Base-by-base conservation (phyloP, 108 stramenopile species). In the Cyclotella atomus region DNA sequence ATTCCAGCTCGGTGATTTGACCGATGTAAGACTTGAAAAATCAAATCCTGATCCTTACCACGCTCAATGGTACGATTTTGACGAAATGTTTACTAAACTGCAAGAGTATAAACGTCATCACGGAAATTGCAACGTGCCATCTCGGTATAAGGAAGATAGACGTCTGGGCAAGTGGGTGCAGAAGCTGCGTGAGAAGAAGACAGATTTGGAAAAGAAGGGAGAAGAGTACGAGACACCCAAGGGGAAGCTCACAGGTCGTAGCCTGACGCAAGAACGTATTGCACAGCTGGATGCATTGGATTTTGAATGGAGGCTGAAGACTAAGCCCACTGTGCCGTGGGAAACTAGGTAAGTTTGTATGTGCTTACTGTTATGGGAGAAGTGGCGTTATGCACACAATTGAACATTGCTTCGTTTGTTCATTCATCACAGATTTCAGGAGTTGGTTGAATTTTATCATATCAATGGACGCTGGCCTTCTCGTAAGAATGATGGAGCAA, bases 21-120 rank as follows among this genome's bases (percentile, higher is more conserved):
- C 56, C 0, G 30, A 32, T 30, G 15, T 12, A 9, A 2, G 56
- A 14, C 30, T 57, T 8, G 29, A 57, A 12, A 32, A 19, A 30
- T 30, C 56, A 15, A 30, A 57, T 32, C 56, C 56, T 30, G n/a
- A 32, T 10, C 29, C 30, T 2, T 32, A 8, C 15, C 29, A 57
- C 30, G 28, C 14, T 7, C 56, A 57, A 57, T 12, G n/a, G 6
- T 57, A 16, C 15, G 56, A 57, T 32, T 57, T 57, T 57, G 56
- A 57, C 56, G 5, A 57, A 57, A 32, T 57, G 30, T 57, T 57
- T 30, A 14, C 16, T 4, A 57, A 57, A 30, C 56, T 57, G 0
- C 29, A 19, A 1, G 56, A 57, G 12, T 57, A n/a, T 32, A 57
- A 30, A n/a, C 1, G 0, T 0, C 28, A 57, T 15, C 29, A 29